A percentile compares a stretch with the other conserved stretches of the same genome.
These are phyloP conservation scores for Starmerella ratchasimensis DNA, from an alignment of 805 yeast genomes.

Conservation along the genomic window DNA sequence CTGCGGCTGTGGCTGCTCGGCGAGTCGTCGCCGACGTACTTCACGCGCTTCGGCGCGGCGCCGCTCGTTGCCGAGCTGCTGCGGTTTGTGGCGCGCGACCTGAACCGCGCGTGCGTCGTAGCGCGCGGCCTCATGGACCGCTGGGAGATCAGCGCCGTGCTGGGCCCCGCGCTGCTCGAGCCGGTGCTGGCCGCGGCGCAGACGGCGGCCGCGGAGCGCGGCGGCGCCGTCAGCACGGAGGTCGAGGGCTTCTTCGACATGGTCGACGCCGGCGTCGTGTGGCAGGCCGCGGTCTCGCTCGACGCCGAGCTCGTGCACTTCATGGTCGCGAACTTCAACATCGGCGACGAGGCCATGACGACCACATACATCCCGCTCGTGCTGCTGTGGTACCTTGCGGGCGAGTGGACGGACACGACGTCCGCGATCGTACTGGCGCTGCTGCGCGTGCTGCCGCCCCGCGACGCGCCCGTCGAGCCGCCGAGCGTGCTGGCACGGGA, in stretches of 20 bases:
- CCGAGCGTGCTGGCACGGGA: conserved; percentile 5
- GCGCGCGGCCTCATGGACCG: conserved; percentile 69
- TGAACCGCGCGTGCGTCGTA: conserved; percentile 40
- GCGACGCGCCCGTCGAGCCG: conserved; percentile 25
- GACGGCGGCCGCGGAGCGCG: background rate
- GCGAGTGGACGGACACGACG: conserved; percentile 1
- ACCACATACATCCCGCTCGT: conserved; percentile 62
- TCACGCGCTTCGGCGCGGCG: conserved; percentile 41
- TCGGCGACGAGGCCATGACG: conserved; percentile 78
- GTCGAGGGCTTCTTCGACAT: conserved; percentile 70
- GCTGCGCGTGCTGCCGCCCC: conserved; percentile 42
- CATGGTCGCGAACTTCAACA: conserved; percentile 50
- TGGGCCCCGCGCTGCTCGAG: conserved; percentile 56
- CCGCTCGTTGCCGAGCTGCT: conserved; percentile 42
- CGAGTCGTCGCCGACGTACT: conserved; percentile 39
- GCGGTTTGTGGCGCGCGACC: conserved; percentile 25
- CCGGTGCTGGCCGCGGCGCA: conserved; percentile 40
- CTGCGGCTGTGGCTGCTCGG: conserved; percentile 90
- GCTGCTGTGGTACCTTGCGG: conserved; percentile 28
- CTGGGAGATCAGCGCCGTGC: conserved; percentile 79
- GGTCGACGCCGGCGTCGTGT: conserved; percentile 66
- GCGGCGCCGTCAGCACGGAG: conserved; percentile 22
- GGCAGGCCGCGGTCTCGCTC: conserved; percentile 46
- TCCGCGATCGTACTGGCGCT: conserved; percentile 30
- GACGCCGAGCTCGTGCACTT: conserved; percentile 42